These are phyloP conservation scores for Daldinia bambusicola DNA, from an alignment of 495 filamentous ascomycete species.

Conservation along the genomic window DNA sequence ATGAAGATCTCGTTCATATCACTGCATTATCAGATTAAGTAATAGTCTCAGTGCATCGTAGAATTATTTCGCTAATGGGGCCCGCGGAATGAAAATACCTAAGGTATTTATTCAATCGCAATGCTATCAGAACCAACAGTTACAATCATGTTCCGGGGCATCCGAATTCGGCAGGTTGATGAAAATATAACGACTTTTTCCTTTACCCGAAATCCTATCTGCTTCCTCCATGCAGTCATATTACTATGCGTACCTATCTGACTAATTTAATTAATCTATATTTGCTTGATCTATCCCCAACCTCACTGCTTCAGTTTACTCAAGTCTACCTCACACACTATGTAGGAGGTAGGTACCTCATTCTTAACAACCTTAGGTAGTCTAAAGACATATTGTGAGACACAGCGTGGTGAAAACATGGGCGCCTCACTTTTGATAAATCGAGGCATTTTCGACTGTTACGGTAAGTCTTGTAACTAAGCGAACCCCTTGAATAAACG, in stretches of 20 bases:
- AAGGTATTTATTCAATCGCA: slow-evolving; percentile 54
- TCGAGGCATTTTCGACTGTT: slow-evolving; percentile 3
- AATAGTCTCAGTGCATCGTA: background rate
- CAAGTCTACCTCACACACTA: background rate
- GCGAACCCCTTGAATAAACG: slow-evolving; percentile 18
- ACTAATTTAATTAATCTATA: slow-evolving; percentile 4
- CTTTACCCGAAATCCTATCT: slow-evolving; percentile 27
- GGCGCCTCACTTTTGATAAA: slow-evolving; percentile 11
- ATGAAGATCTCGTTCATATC: slow-evolving; percentile 6
- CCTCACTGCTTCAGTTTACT: background rate
- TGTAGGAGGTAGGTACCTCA: background rate
- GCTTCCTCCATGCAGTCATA: slow-evolving; percentile 37
- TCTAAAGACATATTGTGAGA: slow-evolving; percentile 18
- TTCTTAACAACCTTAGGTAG: no score
- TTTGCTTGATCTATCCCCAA: slow-evolving; percentile 15
- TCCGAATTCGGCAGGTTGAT: slow-evolving; percentile 38
- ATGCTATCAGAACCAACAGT: slow-evolving; percentile 59
- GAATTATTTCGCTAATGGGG: background rate
- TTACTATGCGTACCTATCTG: slow-evolving; percentile 20
- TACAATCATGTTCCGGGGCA: slow-evolving; percentile 62
- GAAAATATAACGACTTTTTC: slow-evolving; percentile 22
- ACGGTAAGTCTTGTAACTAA: slow-evolving; percentile 36
- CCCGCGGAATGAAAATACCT: background rate
- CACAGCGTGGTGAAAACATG: slow-evolving; percentile 25
- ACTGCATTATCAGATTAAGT: background rate